Conservation (phyloP, 805 yeast species). For the Yarrowia hollandica region DNA sequence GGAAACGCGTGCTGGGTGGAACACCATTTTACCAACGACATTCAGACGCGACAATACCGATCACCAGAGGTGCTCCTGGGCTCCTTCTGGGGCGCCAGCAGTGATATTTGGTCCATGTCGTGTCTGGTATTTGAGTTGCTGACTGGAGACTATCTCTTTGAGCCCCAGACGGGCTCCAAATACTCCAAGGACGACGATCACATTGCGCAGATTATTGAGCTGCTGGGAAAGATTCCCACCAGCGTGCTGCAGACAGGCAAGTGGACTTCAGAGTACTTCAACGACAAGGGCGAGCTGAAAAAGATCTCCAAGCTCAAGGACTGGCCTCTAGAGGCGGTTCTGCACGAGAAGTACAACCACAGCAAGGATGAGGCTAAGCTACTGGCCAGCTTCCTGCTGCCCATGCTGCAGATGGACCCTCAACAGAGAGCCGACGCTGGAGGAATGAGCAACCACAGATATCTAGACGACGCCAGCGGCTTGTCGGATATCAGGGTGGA, state of each 20-base stretch:
- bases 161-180: slow-evolving; percentile 61
- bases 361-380: slow-evolving; percentile 65
- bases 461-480: slow-evolving; percentile 76
- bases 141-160: slow-evolving; percentile 93
- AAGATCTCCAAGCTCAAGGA: slow-evolving; percentile 80
- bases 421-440: slow-evolving; percentile 90
- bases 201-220: slow-evolving; percentile 89
- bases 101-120: slow-evolving; percentile 96
- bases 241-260: slow-evolving; percentile 59
- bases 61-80: slow-evolving; percentile 86
- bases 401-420: slow-evolving; percentile 83
- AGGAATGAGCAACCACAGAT: slow-evolving; percentile 84
- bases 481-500: slow-evolving; percentile 69
- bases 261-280: slow-evolving; percentile 62
- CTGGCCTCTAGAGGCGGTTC: slow-evolving; percentile 83
- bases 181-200: slow-evolving; percentile 94
- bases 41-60: slow-evolving; percentile 89
- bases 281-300: slow-evolving; percentile 65
- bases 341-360: slow-evolving; percentile 82
- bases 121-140: slow-evolving; percentile 86
- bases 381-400: slow-evolving; percentile 72
- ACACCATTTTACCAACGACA: slow-evolving; percentile 81
- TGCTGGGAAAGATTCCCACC: slow-evolving; percentile 68
- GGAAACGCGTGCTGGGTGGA: slow-evolving; percentile 88
- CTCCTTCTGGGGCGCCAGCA: slow-evolving; percentile 88